Evolutionary conservation across 208 protist species (phyloP).

Genomic region (Lotmaria passim): DNA sequence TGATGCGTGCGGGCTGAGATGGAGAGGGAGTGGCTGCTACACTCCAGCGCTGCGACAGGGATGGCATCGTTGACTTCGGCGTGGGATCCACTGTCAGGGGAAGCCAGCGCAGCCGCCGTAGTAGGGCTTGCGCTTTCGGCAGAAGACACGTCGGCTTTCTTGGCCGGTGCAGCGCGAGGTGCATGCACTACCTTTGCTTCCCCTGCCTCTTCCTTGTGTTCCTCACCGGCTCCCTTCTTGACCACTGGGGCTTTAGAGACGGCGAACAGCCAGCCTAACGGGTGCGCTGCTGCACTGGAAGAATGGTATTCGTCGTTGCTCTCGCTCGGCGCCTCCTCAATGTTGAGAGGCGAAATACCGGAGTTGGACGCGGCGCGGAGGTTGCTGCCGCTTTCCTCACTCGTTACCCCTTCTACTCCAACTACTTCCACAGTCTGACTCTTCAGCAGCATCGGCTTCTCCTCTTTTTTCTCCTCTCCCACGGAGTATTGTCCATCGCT

Average conservation of each 20-base stretch:
- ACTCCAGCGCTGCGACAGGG: constrained; percentile 1
- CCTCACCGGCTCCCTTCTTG: neutral
- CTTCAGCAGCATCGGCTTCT: no score
- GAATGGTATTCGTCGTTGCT: neutral
- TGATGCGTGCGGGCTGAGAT: neutral
- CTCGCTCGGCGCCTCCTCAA: neutral
- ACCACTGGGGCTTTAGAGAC: neutral
- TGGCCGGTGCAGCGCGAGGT: neutral
- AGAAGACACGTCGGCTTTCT: neutral
- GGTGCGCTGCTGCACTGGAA: neutral
- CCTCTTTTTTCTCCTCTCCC: neutral
- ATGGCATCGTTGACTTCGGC: neutral
- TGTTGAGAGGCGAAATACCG: constrained; percentile 9
- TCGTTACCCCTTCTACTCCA: no score
- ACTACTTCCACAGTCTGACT: no score
- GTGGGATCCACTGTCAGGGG: neutral
- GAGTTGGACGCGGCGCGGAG: neutral
- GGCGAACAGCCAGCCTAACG: constrained; percentile 5
- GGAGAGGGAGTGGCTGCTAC: constrained; percentile 19
- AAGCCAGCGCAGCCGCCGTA: neutral
- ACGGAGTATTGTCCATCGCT: neutral
- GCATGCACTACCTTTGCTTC: neutral
- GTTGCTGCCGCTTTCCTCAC: no score
- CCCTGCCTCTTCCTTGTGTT: neutral
- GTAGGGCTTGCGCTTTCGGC: neutral